These are phyloP conservation scores for Thalassiosira allenii DNA, from an alignment of 352 stramenopile species.

Conservation along the genomic window DNA sequence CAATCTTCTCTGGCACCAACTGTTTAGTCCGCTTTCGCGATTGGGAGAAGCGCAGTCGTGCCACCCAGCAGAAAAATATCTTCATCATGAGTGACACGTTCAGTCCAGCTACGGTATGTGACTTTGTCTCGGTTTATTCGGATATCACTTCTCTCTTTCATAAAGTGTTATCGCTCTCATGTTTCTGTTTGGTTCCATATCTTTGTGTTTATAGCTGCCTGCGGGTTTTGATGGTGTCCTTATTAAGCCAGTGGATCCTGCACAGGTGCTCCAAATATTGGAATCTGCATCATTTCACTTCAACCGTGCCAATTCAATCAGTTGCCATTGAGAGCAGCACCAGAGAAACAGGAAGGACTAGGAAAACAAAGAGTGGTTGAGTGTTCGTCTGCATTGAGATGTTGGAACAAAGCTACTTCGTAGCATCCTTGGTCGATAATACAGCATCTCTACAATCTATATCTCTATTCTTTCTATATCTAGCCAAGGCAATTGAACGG, in stretches of 20 bases:
- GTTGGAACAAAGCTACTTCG: too few species aligned
- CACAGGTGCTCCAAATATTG: conserved; percentile 22
- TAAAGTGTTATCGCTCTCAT: too few species aligned
- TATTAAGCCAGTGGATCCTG: conserved; percentile 34
- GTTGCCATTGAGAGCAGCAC: too few species aligned
- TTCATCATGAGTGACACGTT: conserved; percentile 51
- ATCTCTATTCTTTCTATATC: too few species aligned
- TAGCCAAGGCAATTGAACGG: conserved; percentile 13
- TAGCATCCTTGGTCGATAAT: too few species aligned
- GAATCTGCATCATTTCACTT: conserved; percentile 25
- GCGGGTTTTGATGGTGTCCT: conserved; percentile 41
- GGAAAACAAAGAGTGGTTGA: neutral
- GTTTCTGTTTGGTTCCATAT: too few species aligned
- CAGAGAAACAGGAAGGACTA: neutral
- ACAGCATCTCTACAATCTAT: too few species aligned
- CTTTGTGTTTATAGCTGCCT: too few species aligned
- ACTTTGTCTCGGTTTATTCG: too few species aligned
- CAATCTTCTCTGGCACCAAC: conserved; percentile 32
- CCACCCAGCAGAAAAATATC: conserved; percentile 65
- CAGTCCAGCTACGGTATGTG: neutral
- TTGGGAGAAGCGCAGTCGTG: conserved; percentile 68
- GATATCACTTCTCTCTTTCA: too few species aligned
- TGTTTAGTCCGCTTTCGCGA: conserved; percentile 65
- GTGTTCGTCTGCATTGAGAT: neutral
- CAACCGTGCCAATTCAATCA: conserved; percentile 9